These are phyloP conservation scores for Phyllosticta citrichinensis DNA, from an alignment of 2,329 filamentous ascomycete species.

Conservation along the genomic window DNA sequence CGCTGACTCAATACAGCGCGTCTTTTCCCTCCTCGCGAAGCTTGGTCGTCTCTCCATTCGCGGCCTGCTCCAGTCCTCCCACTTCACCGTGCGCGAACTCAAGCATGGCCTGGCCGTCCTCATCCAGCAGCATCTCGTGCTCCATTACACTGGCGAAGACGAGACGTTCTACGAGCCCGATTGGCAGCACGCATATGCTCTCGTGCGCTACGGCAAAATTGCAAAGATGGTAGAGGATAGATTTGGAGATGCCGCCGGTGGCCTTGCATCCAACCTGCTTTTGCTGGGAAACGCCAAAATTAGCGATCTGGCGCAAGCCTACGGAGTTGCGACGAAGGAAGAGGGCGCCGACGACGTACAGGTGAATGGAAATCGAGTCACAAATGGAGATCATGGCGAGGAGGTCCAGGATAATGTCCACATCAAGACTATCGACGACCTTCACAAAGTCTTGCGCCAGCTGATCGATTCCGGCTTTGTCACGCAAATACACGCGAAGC, in stretches of 20 bases:
- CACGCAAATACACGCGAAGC: slow-evolving; percentile 45
- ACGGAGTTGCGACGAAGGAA: slow-evolving; percentile 33
- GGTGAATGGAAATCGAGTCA: slow-evolving; percentile 11
- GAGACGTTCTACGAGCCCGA: slow-evolving; percentile 79
- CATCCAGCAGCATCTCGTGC: slow-evolving; percentile 79
- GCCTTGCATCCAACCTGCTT: slow-evolving; percentile 65
- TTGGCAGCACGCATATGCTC: slow-evolving; percentile 65
- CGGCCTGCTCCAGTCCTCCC: slow-evolving; percentile 61
- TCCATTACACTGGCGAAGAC: slow-evolving; percentile 55
- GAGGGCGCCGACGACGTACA: slow-evolving; percentile 16
- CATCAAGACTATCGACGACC: slow-evolving; percentile 29
- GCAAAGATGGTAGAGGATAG: slow-evolving; percentile 63
- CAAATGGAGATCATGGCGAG: slow-evolving; percentile 15
- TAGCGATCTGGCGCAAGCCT: slow-evolving; percentile 57
- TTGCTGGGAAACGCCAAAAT: slow-evolving; percentile 68
- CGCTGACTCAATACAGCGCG: slow-evolving; percentile 49
- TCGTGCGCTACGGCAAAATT: slow-evolving; percentile 74
- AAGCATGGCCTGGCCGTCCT: slow-evolving; percentile 75
- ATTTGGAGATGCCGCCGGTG: slow-evolving; percentile 64
- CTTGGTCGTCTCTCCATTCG: slow-evolving; percentile 66
- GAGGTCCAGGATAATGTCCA: slow-evolving; percentile 17
- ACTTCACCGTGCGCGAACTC: slow-evolving; percentile 63
- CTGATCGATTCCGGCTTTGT: slow-evolving; percentile 58
- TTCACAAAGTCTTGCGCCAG: slow-evolving; percentile 34
- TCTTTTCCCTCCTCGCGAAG: slow-evolving; percentile 68